Evolutionary conservation across 2,329 filamentous ascomycete genomes (phyloP).

Genomic region (Nothomitra cinnamomea): DNA sequence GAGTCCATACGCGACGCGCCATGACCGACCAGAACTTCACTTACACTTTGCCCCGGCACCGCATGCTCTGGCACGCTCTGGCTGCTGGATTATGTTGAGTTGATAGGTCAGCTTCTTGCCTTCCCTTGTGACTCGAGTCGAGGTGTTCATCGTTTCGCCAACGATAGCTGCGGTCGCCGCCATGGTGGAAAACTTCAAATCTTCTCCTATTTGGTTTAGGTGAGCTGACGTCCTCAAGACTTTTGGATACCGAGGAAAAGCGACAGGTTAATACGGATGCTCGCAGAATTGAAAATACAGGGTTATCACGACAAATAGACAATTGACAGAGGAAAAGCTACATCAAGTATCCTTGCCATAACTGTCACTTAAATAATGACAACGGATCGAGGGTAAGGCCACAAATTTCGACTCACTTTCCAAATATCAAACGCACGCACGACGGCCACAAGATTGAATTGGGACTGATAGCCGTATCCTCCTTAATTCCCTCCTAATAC

Average conservation of each 20-base stretch:
- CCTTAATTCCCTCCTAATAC: no score
- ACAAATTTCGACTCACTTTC: no score
- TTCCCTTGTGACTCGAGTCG: slow-evolving; percentile 48
- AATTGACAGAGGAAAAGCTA: no score
- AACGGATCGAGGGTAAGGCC: no score
- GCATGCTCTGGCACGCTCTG: slow-evolving; percentile 83
- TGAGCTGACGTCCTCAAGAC: neutral
- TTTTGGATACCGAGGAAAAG: neutral
- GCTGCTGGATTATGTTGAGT: slow-evolving; percentile 80
- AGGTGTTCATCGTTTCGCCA: slow-evolving; percentile 33
- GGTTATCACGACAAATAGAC: no score
- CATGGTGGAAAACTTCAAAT: neutral
- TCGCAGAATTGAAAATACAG: neutral
- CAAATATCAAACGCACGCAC: no score
- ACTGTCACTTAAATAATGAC: no score
- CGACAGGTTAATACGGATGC: neutral
- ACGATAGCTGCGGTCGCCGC: neutral
- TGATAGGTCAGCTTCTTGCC: slow-evolving; percentile 66
- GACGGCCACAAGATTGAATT: no score
- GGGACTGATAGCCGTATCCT: no score
- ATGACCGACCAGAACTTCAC: slow-evolving; percentile 16
- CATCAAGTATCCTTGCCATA: no score
- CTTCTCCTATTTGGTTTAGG: neutral
- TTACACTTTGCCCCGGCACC: slow-evolving; percentile 89
- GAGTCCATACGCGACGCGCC: neutral